Conservation (phyloP, 345 rosid genomes). For the Melaleuca quinquenervia region DNA sequence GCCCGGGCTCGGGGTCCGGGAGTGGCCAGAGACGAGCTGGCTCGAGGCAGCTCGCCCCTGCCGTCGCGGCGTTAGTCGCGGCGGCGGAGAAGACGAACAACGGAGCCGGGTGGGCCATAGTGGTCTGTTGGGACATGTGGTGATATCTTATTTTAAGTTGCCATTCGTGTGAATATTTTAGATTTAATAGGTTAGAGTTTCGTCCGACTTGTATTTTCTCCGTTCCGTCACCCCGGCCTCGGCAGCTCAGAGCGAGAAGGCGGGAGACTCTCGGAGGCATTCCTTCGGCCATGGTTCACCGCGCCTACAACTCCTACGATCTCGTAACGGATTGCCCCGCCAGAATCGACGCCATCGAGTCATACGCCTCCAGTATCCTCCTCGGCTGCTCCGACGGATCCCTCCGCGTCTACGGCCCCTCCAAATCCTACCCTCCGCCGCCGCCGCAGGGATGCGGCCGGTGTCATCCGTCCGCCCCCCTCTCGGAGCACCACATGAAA, state of each 20-base stretch:
- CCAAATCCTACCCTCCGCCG: slow-evolving; percentile 27
- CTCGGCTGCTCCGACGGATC: slow-evolving; percentile 90
- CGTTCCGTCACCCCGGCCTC: too few relatives aligned
- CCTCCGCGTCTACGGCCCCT: slow-evolving; percentile 66
- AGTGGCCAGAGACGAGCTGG: too few relatives aligned
- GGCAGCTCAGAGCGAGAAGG: background rate
- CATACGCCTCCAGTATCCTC: slow-evolving; percentile 61
- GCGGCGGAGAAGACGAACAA: too few relatives aligned
- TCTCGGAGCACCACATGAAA: slow-evolving; percentile 40
- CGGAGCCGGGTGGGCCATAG: too few relatives aligned
- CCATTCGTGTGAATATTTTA: too few relatives aligned
- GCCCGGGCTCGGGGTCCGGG: too few relatives aligned
- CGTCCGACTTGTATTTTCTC: too few relatives aligned
- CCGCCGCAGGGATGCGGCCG: slow-evolving; percentile 15
- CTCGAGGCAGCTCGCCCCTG: too few relatives aligned
- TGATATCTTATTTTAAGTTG: too few relatives aligned
- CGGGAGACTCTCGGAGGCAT: background rate
- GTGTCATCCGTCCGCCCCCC: slow-evolving; percentile 28
- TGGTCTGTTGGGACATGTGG: too few relatives aligned
- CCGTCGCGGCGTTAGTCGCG: too few relatives aligned
- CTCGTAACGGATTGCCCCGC: slow-evolving; percentile 57
- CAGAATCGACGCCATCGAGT: slow-evolving; percentile 70
- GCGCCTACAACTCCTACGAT: slow-evolving; percentile 79
- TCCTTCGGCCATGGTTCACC: slow-evolving; percentile 59
- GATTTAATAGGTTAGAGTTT: too few relatives aligned